A percentile compares a stretch with the other conserved stretches of the same genome.
Conservation (phyloP, 768 basidiomycete genomes). For the Lyophyllum shimeji region DNA sequence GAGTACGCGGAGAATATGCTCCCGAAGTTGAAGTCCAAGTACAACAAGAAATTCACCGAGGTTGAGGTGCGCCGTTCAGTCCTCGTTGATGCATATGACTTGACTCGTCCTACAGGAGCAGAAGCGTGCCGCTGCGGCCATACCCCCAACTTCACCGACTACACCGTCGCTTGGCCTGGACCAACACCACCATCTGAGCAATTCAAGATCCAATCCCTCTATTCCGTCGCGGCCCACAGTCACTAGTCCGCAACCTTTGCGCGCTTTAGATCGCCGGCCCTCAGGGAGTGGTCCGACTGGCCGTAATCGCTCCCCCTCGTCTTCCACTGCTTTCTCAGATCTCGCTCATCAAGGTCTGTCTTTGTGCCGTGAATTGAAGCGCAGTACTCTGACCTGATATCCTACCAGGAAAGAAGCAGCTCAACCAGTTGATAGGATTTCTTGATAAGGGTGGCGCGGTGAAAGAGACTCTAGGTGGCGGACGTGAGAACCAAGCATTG, state of each 20-base stretch:
- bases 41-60: constrained; percentile 83
- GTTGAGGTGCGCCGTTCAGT: constrained; percentile 60
- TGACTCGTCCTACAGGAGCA: constrained; percentile 51
- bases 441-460: constrained; percentile 69
- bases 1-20: constrained; percentile 81
- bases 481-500: constrained; percentile 65
- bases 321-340: constrained; percentile 82
- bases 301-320: constrained; percentile 77
- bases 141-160: constrained; percentile 30
- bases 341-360: constrained; percentile 78
- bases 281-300: constrained; percentile 53
- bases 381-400: constrained; percentile 21
- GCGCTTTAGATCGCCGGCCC: constrained; percentile 73
- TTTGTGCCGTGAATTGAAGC: not conserved
- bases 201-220: constrained; percentile 45
- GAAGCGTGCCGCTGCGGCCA: constrained; percentile 46
- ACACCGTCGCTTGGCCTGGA: constrained; percentile 35
- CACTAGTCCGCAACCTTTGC: constrained; percentile 70
- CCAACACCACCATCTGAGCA: constrained; percentile 29
- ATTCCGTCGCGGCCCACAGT: constrained; percentile 52
- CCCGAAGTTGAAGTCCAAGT: constrained; percentile 77
- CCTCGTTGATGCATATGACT: not conserved
- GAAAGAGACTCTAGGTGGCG: constrained; percentile 56
- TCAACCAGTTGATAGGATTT: constrained; percentile 85
- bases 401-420: constrained; percentile 71